Evolutionary conservation across 2,329 filamentous ascomycete genomes (phyloP), one percentile per base, ranked within the genome.

Genomic region (Colletotrichum tamarilloi): DNA sequence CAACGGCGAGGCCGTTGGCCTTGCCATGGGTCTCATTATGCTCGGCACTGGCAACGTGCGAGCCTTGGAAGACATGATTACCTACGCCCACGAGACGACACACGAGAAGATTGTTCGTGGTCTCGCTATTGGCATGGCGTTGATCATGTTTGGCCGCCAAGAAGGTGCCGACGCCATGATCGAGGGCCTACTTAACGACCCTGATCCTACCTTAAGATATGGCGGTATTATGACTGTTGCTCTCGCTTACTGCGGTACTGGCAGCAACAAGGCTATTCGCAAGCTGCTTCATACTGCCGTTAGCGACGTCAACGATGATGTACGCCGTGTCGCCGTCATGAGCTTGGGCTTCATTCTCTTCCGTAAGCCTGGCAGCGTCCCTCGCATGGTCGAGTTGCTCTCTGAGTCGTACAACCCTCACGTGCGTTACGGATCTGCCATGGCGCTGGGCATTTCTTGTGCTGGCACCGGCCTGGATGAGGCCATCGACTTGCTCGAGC

Each of bases 151-250:
- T 78, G 95, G 93, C 60, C 93, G 95, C 73, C 95, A 98, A 84
- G 97, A 99, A 83, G 93, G 93, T 75, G 97, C 97, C 14, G 97
- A 99, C 83, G 94, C 97, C 79, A 90, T 98, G 78, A 97, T 99
- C 76, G 96, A 97, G 80, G 95, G 94, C 60, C 91, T 99, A 2
- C 89, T 99, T 46, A 95, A 95, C 76, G 97, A 99, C 78, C 94
- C 97, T 1, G 96, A 99, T 81, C 95, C 97, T 77, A 96, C 95
- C 8, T 88, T 99, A 74, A 92, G 97, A 77, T 99, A 99, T 78
- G 97, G 97, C 81, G 97, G 97, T 86, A 98, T 99, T 82, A 95
- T 99, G 91, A 98, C 97, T n/a, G 94, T 99, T 71, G 97, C 97
- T 64, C 88, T 99, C 81, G 97, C 97, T 22, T 99, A 99, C 86